Conservation (phyloP, 495 filamentous ascomycete genomes). For the Penicillium flavigenum region DNA sequence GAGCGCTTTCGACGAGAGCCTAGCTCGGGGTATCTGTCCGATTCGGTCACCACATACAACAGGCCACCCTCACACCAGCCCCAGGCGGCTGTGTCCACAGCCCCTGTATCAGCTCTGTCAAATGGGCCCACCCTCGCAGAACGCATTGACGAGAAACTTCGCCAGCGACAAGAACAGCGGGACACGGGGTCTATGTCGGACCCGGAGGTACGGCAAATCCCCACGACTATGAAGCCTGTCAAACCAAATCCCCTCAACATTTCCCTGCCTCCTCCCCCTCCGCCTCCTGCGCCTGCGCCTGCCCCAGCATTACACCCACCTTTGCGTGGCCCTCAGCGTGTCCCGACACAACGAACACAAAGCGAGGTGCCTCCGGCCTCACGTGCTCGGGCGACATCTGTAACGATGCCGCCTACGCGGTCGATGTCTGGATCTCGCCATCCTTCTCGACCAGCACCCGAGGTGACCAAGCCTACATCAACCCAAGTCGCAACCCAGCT, state of each 20-base stretch:
- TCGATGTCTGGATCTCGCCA: conserved; percentile 19
- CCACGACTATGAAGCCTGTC: conserved; percentile 7
- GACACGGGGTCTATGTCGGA: conserved; percentile 23
- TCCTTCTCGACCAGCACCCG: conserved; percentile 11
- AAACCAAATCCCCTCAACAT: neutral
- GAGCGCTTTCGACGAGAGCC: conserved; percentile 9
- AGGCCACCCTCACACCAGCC: conserved; percentile 10
- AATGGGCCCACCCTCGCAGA: conserved; percentile 33
- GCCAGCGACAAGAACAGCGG: conserved; percentile 29
- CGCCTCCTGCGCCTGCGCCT: neutral
- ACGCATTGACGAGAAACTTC: conserved; percentile 40
- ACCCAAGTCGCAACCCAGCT: neutral
- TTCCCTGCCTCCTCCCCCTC: neutral
- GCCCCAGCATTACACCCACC: conserved; percentile 10
- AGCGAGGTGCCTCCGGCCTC: conserved; percentile 4
- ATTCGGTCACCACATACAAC: conserved; percentile 23
- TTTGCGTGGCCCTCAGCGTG: conserved; percentile 8
- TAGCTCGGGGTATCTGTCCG: conserved; percentile 28
- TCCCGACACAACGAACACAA: conserved; percentile 1
- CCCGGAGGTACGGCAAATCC: conserved; percentile 12
- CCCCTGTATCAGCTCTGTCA: conserved; percentile 5
- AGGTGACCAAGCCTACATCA: conserved; percentile 10
- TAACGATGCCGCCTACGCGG: conserved; percentile 14
- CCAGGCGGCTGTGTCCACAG: neutral
- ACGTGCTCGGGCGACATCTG: conserved; percentile 13